These are phyloP conservation scores for Mucor indicus DNA, from an alignment of 371 early-diverging fungal species.

Conservation along the genomic window DNA sequence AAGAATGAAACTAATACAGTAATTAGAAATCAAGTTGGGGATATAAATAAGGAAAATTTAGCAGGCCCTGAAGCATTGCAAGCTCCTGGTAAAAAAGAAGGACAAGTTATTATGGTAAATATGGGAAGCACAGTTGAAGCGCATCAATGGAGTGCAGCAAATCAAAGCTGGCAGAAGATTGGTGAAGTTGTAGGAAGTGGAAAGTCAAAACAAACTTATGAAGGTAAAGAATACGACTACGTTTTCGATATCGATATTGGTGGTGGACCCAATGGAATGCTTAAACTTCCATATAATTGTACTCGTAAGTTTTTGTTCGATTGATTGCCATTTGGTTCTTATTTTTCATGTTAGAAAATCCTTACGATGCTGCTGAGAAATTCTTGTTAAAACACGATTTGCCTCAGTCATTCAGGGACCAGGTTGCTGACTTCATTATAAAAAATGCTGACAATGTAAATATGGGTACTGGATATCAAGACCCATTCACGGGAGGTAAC, in stretches of 20 bases:
- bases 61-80: constrained; percentile 75
- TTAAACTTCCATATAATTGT: constrained; percentile 93
- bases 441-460: constrained; percentile 75
- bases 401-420: constrained; percentile 80
- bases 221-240: constrained; percentile 94
- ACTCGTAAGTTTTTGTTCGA: constrained; percentile 44
- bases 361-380: constrained; percentile 88
- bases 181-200: constrained; percentile 95
- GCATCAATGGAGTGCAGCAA: constrained; percentile 75
- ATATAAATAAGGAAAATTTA: constrained; percentile 81
- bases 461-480: constrained; percentile 51
- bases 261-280: constrained; percentile 66
- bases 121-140: constrained; percentile 72
- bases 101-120: constrained; percentile 88
- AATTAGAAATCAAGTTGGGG: constrained; percentile 80
- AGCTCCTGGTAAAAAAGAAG: constrained; percentile 76
- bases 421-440: constrained; percentile 91
- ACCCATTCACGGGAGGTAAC: constrained; percentile 68
- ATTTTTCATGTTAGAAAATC: constrained; percentile 68
- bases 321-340: neutral
- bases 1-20: too few species aligned
- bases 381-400: constrained; percentile 84
- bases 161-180: constrained; percentile 82
- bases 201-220: constrained; percentile 67
- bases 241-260: constrained; percentile 97